Percentiles rank a stretch among this genome's conserved stretches.
These are phyloP conservation scores for Nothopassalora personata DNA, from an alignment of 2,329 filamentous ascomycete species.

Conservation along the genomic window DNA sequence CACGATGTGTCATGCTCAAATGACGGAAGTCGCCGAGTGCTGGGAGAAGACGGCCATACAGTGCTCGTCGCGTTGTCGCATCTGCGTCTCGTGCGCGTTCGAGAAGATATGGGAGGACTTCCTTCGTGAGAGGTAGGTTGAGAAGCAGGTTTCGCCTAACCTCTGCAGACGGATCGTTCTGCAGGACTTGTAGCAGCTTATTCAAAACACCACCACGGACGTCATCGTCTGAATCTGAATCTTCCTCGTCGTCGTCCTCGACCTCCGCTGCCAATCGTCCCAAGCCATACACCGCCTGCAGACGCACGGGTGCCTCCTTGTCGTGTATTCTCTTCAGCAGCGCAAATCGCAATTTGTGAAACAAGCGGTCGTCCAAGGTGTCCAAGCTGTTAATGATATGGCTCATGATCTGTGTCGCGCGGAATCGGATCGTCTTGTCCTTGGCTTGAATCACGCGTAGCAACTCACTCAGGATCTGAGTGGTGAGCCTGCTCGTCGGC, in stretches of 20 bases:
- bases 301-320: constrained; percentile 86
- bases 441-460: constrained; percentile 76
- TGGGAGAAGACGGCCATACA: constrained; percentile 83
- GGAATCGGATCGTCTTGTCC: constrained; percentile 87
- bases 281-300: constrained; percentile 88
- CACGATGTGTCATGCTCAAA: constrained; percentile 85
- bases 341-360: constrained; percentile 71
- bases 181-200: constrained; percentile 79
- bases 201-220: constrained; percentile 64
- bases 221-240: constrained; percentile 64
- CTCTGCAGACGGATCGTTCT: constrained; percentile 91
- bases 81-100: constrained; percentile 90
- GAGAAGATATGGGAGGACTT: constrained; percentile 77
- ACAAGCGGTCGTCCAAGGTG: constrained; percentile 86
- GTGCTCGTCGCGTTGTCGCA: constrained; percentile 70
- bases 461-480: constrained; percentile 65
- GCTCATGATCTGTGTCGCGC: constrained; percentile 82
- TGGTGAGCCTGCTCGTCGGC: constrained; percentile 73
- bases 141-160: constrained; percentile 82
- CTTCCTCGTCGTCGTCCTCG: constrained; percentile 60
- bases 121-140: constrained; percentile 80
- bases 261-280: constrained; percentile 71
- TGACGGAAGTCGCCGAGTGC: constrained; percentile 91
- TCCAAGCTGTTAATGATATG: constrained; percentile 91
- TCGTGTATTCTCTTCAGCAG: constrained; percentile 83